Evolutionary conservation across 108 stramenopile species (phyloP).

Genomic region (Cylindrotheca closterium): DNA sequence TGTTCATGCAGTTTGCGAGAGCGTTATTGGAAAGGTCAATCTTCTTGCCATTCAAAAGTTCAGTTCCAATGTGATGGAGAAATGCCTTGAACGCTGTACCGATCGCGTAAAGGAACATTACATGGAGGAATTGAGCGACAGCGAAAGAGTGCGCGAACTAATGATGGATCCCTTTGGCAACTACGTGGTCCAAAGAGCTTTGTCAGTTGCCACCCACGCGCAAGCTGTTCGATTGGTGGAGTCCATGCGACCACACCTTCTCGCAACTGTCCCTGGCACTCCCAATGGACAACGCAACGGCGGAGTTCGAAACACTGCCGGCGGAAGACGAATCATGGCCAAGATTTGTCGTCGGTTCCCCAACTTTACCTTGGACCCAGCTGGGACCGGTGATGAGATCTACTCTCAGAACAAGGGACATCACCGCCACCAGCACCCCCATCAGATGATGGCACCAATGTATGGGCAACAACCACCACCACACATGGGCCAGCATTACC

Average conservation of each 20-base stretch:
- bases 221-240: slow-evolving; percentile 92
- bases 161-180: slow-evolving; percentile 98
- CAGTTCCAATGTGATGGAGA: slow-evolving; percentile 98
- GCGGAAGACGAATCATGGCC: slow-evolving; percentile 90
- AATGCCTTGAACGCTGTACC: slow-evolving; percentile 93
- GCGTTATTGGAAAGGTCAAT: slow-evolving; percentile 86
- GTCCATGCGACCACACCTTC: slow-evolving; percentile 92
- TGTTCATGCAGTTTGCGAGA: slow-evolving; percentile 88
- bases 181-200: slow-evolving; percentile 94
- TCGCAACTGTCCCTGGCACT: slow-evolving; percentile 52
- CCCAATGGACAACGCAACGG: slow-evolving; percentile 62
- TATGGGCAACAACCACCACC: slow-evolving; percentile 24
- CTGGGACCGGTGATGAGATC: slow-evolving; percentile 36
- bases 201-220: slow-evolving; percentile 90
- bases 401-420: slow-evolving; percentile 44
- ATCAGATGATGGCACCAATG: slow-evolving; percentile 13
- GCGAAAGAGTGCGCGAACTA: slow-evolving; percentile 79
- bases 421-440: slow-evolving; percentile 26
- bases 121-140: slow-evolving; percentile 83
- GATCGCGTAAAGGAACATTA: slow-evolving; percentile 85
- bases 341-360: slow-evolving; percentile 95
- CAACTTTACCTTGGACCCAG: slow-evolving; percentile 74
- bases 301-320: slow-evolving; percentile 92
- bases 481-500: slow-evolving; percentile 15
- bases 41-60: slow-evolving; percentile 95